Evolutionary conservation across 352 stramenopile species (phyloP).

Genomic region (Phytopythium montanum): DNA sequence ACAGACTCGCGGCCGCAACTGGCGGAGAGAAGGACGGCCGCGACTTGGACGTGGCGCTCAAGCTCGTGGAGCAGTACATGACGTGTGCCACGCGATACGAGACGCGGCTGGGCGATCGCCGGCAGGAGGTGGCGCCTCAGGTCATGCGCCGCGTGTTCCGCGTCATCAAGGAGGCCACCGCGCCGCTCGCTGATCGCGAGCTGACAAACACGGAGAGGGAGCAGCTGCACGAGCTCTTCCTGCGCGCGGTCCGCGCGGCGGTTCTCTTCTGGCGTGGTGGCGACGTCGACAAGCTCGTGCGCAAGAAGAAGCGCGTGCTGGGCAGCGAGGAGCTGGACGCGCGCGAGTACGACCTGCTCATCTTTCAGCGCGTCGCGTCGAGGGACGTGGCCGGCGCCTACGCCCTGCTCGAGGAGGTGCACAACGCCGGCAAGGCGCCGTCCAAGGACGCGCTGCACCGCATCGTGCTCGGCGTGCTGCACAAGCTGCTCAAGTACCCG

Average conservation of each 20-base stretch:
- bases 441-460: slow-evolving; percentile 67
- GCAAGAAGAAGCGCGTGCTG: slow-evolving; percentile 50
- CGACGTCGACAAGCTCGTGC: slow-evolving; percentile 46
- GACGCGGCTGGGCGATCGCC: slow-evolving; percentile 40
- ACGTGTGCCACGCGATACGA: slow-evolving; percentile 57
- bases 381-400: slow-evolving; percentile 47
- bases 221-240: slow-evolving; percentile 49
- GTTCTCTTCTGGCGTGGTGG: slow-evolving; percentile 59
- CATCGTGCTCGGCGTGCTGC: slow-evolving; percentile 56
- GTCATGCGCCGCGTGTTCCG: slow-evolving; percentile 71
- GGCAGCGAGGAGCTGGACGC: slow-evolving; percentile 16
- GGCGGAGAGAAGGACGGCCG: slow-evolving; percentile 22
- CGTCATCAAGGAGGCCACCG: slow-evolving; percentile 36
- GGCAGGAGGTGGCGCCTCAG: slow-evolving; percentile 44
- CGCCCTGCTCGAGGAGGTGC: slow-evolving; percentile 75
- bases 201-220: slow-evolving; percentile 19
- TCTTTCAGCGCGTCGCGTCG: slow-evolving; percentile 54
- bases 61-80: slow-evolving; percentile 80
- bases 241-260: slow-evolving; percentile 48
- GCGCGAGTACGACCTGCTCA: slow-evolving; percentile 63
- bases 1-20: slow-evolving; percentile 29
- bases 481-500: slow-evolving; percentile 28
- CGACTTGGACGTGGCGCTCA: slow-evolving; percentile 53
- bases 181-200: slow-evolving; percentile 12
- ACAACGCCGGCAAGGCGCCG: slow-evolving; percentile 66